Base-by-base conservation (phyloP, 805 yeast species). In the Scheffersomyces spartinae region DNA sequence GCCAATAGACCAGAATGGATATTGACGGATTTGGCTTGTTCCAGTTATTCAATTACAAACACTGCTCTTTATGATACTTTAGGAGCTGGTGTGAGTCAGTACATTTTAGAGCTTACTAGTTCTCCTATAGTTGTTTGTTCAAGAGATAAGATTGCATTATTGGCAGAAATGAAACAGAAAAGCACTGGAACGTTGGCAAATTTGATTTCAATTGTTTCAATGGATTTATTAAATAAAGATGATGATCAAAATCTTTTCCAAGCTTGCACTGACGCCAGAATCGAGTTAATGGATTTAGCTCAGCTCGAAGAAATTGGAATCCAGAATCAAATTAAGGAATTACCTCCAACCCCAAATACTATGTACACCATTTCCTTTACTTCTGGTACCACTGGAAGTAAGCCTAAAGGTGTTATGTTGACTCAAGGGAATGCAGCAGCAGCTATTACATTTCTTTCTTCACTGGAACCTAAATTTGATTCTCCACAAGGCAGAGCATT, bases 141-240 rank as follows among this genome's bases (percentile, higher is more conserved):
- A 6, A 62, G 60, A 29, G 55, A 56, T 24, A 72, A 77, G 36
- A 45, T 76, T 29, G 46, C 49, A 16, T 49, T 43, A n/a, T 46
- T 76, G 12, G 46, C 77, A 22, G 49, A 53, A 7, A 54, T 72
- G 38, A 55, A 67, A 28, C 49, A 58, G 3, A 26, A 37, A 10
- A 26, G 36, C 32, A 47, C 54, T 4, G 39, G 46, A 2, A 34
- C 50, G 9, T 49, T 69, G 29, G 47, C 45, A 16, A 33, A 35
- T 32, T 42, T 78, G 29, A 69, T 71, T 36, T 55, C 71, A 14
- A 45, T 79, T 27, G 56, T 78, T 11, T 67, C 72, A 24, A 63
- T 73, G 56, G 82, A 75, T 34, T 53, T 56, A 9, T 45, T 70
- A 26, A 31, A 35, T 4, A 34, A 49, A 2, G 42, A 43, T 3